Conservation (phyloP, 441 rosid genomes). For the Codiaeum variegatum region DNA sequence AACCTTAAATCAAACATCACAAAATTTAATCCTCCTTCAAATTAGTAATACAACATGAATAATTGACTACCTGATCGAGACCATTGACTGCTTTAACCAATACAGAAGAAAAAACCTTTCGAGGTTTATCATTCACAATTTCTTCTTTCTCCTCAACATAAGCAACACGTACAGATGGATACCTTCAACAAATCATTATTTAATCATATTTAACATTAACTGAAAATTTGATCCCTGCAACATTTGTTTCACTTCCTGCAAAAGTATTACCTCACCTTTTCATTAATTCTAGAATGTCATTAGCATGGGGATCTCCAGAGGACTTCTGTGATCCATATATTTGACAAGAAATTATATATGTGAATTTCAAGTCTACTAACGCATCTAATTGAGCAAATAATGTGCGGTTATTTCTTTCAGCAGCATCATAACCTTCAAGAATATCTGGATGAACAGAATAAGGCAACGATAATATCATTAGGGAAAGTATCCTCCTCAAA, state of each 20-base stretch:
- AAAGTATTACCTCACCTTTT: constrained; percentile 65
- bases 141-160: constrained; percentile 97
- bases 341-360: constrained; percentile 82
- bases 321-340: constrained; percentile 78
- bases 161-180: constrained; percentile 92
- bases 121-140: constrained; percentile 32
- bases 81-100: constrained; percentile 80
- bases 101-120: constrained; percentile 75
- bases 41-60: background rate
- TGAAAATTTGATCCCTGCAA: background rate
- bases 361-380: constrained; percentile 83
- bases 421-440: constrained; percentile 74
- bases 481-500: constrained; percentile 5
- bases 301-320: constrained; percentile 88
- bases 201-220: constrained; percentile 23
- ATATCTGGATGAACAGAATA: constrained; percentile 53
- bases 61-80: constrained; percentile 65
- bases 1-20: constrained; percentile 3
- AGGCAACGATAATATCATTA: constrained; percentile 16
- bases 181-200: constrained; percentile 44
- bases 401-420: constrained; percentile 63
- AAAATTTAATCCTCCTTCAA: background rate
- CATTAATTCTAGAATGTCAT: constrained; percentile 84
- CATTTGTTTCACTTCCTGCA: constrained; percentile 6
- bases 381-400: constrained; percentile 76